Conservation (phyloP, 768 basidiomycete genomes). For the Suillus sp. region DNA sequence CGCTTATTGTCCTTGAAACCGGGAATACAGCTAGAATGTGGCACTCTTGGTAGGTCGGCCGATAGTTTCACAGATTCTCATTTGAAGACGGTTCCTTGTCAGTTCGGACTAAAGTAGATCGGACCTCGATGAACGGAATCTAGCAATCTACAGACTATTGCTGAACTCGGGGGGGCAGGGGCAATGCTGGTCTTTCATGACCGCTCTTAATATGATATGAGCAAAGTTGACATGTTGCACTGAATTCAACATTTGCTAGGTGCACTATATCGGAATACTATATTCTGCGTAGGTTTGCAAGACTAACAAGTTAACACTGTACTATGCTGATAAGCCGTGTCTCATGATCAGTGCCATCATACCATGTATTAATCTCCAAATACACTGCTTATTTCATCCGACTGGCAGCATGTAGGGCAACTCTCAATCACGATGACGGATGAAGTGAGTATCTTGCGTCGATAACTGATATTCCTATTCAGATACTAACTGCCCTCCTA, state of each 20-base stretch:
- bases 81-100: constrained; percentile 12
- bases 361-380: not conserved
- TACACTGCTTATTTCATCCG: not conserved
- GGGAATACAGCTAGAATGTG: constrained; percentile 46
- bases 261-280: not conserved
- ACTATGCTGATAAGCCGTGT: not conserved
- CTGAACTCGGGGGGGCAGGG: not conserved
- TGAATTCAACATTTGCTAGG: not conserved
- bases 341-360: not conserved
- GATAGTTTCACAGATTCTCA: not conserved
- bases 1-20: constrained; percentile 36
- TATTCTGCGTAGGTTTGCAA: not conserved
- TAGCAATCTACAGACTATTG: not conserved
- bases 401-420: not conserved
- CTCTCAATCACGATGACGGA: not conserved
- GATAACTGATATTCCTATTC: not conserved
- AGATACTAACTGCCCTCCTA: not conserved
- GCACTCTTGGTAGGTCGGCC: constrained; percentile 61
- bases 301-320: not conserved
- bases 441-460: not conserved
- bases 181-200: not conserved
- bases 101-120: constrained; percentile 88
- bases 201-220: not conserved
- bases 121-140: constrained; percentile 28
- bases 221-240: not conserved